Evolutionary conservation across 129 eudicot species (phyloP), one percentile per base, ranked within the genome.

Genomic region (Flaveria trinervia): DNA sequence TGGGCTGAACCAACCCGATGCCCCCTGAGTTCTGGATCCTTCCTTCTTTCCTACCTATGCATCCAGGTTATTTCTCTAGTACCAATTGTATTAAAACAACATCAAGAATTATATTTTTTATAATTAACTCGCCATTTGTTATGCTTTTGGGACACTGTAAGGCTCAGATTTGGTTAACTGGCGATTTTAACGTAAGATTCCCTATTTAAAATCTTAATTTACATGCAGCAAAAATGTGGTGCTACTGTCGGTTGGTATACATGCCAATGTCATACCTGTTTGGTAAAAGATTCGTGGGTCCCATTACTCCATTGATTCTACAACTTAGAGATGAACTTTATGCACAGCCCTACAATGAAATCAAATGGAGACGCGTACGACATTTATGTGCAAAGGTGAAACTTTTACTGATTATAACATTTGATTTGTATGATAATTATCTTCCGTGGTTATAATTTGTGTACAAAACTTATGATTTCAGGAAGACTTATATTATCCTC

Each of bases 281-380:
- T 15, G 86, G 88, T 14, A 82, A 82, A 76, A 54, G 77, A 70
- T 77, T 82, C 1, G 82, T 82, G 16, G 85, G 85, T 64, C 78
- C 82, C 11, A 82, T 82, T 41, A 82, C 85, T 71, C 82, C 85
- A 9, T 20, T 82, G 30, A 78, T 92, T 73, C 55, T 81, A 8
- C 80, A 83, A 73, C 83, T 92, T 16, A 92, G 97, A 73, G 82
- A 92, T 55, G 97, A 92, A 81, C 81, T 92, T 3, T 85, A 77
- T 67, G 61, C 71, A 66, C 86, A 87, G 68, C 95, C 96, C 2
- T 92, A 89, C 30, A 62, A 87, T 55, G 68, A 85, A 74, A 78
- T 92, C 16, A 87, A 85, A 10, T 92, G 97, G 97, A 81, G 49
- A 7, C 83, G 85, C 23, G 64, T 74, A 56, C 61, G 97, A 0